Evolutionary conservation across 768 basidiomycete species (phyloP).

Genomic region (Hericium erinaceus): DNA sequence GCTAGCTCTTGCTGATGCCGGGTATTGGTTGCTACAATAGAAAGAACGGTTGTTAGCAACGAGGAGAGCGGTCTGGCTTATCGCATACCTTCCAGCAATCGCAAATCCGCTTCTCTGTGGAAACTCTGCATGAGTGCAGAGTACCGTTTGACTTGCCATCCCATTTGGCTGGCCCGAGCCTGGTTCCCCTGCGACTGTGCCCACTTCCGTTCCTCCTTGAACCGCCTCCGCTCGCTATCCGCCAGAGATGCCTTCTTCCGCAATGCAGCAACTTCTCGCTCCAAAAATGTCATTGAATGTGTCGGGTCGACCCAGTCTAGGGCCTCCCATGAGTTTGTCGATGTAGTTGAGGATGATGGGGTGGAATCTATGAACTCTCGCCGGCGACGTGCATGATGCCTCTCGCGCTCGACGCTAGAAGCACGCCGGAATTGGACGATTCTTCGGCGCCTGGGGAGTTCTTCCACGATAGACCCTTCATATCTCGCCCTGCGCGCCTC

Average conservation of each 20-base stretch:
- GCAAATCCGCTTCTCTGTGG: constrained; percentile 65
- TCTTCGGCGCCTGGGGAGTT: constrained; percentile 12
- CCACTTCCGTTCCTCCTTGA: constrained; percentile 85
- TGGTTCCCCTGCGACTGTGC: constrained; percentile 69
- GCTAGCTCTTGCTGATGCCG: constrained; percentile 15
- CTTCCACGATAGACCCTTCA: constrained; percentile 9
- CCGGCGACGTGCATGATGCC: constrained; percentile 11
- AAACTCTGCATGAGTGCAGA: constrained; percentile 75
- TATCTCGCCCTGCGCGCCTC: constrained; percentile 13
- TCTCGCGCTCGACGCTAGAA: not conserved
- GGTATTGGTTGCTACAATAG: constrained; percentile 17
- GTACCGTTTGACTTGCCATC: constrained; percentile 78
- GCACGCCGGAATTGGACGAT: constrained; percentile 10
- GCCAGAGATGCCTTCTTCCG: constrained; percentile 72
- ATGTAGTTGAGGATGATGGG: constrained; percentile 22
- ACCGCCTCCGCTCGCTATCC: constrained; percentile 73
- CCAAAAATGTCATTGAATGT: constrained; percentile 50
- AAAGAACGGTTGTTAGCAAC: not conserved
- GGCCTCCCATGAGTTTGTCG: constrained; percentile 54
- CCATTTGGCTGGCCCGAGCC: constrained; percentile 69
- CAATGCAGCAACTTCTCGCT: constrained; percentile 67
- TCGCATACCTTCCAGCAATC: constrained; percentile 49
- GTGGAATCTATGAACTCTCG: constrained; percentile 19
- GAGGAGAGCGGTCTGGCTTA: not conserved
- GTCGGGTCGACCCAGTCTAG: constrained; percentile 57